Conservation (phyloP, 2,329 filamentous ascomycete genomes). For the Fusarium multiceps region DNA sequence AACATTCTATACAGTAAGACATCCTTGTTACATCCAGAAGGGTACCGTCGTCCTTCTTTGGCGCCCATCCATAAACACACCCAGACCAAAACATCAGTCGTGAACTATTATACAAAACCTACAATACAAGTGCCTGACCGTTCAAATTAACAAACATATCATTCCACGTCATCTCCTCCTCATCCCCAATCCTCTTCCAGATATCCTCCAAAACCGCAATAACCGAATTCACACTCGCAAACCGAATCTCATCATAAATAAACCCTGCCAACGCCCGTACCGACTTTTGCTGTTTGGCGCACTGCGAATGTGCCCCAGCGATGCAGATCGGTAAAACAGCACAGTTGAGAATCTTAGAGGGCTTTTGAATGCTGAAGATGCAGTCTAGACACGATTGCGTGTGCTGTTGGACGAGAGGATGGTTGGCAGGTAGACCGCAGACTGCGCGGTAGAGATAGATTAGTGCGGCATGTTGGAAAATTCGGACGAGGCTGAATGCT, state of each 20-base stretch:
- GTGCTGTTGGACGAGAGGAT: constrained; percentile 55
- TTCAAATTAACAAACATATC: constrained; percentile 44
- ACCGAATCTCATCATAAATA: constrained; percentile 50
- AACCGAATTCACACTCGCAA: constrained; percentile 53
- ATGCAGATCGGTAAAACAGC: constrained; percentile 54
- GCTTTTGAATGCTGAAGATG: constrained; percentile 51
- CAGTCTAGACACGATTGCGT: constrained; percentile 52
- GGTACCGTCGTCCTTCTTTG: not conserved
- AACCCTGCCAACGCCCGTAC: constrained; percentile 37
- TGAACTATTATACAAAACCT: not conserved
- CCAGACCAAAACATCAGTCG: not conserved
- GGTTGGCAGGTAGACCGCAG: constrained; percentile 52
- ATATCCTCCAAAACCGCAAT: constrained; percentile 38
- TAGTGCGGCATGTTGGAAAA: constrained; percentile 56
- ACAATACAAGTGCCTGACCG: constrained; percentile 43
- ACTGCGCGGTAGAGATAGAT: constrained; percentile 58
- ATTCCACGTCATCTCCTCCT: constrained; percentile 33
- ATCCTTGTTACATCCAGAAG: too few relatives aligned
- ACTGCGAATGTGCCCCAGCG: constrained; percentile 51
- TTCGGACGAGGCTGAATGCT: constrained; percentile 51
- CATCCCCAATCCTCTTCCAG: constrained; percentile 26
- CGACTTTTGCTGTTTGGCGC: constrained; percentile 42
- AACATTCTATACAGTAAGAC: accelerated
- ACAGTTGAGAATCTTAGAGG: constrained; percentile 54
- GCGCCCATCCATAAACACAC: too few relatives aligned